Base-by-base conservation (phyloP, 805 yeast species). In the Candida dajiaensis region DNA sequence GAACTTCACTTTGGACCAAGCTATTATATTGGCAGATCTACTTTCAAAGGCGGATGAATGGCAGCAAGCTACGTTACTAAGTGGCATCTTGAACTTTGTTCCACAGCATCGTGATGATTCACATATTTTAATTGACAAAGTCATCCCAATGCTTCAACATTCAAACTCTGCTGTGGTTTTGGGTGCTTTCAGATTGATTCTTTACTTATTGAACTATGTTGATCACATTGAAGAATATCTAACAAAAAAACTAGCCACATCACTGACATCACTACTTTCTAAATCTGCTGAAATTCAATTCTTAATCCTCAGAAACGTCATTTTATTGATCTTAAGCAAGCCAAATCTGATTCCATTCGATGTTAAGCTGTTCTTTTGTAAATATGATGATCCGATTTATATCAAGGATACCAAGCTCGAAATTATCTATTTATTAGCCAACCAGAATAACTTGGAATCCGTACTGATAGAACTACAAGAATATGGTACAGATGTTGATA, bases 361-460 rank as follows among this genome's bases (percentile, higher is more conserved):
- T 51, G 88, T 87, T n/a, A 77, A 80, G 44, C 77, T 80, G 67
- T 88, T 90, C 60, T 89, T 88, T 65, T 83, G 94, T 66, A 81
- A 80, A 49, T 86, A 78, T 56, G 84, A 85, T 61, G 97, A 90
- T 62, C 94, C 95, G 1, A 79, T 86, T 20, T 92, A 87, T 62
- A 81, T 92, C 59, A 88, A 89, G 62, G 92, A 89, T 56, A 86
- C 97, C 6, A 92, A 92, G 59, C 69, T 92, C 40, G 97, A 92
- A 61, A 84, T 94, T 48, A 80, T 92, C 20, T 87, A 85, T 55
- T 69, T 88, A 33, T 68, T 92, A 41, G 95, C 97, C 1, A 76
- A 80, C 57, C 81, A 78, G 44, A 52, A 63, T 10, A 86, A 85
- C 55, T 70, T 84, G 40, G 71, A 69, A 6, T 65, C 72, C 35